phyloP scores from a whole-genome alignment of 2,329 filamentous ascomycete genomes.

The Hymenoscyphus linearis region DNA sequence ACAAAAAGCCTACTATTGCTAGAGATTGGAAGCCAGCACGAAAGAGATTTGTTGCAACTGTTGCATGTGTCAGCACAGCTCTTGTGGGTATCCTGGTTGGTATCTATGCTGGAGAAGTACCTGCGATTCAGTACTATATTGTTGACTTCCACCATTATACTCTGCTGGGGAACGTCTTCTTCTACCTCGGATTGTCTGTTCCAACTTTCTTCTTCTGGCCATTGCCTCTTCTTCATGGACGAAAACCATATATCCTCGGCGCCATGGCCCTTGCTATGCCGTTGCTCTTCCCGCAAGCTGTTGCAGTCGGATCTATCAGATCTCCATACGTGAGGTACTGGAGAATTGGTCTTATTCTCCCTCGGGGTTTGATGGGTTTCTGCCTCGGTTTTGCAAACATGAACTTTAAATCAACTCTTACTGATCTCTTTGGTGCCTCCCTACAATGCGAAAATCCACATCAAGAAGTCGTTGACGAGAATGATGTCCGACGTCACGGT shows the following conservation, averaged over 20 bases:
- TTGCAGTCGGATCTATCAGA: slow-evolving; percentile 54
- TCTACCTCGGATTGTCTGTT: slow-evolving; percentile 66
- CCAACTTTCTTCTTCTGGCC: slow-evolving; percentile 70
- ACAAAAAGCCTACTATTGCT: slow-evolving; percentile 60
- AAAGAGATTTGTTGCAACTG: slow-evolving; percentile 63
- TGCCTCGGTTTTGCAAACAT: slow-evolving; percentile 71
- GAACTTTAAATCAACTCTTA: slow-evolving; percentile 66
- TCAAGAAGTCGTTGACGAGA: slow-evolving; percentile 61
- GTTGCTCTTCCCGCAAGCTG: slow-evolving; percentile 69
- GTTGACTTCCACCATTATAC: slow-evolving; percentile 62
- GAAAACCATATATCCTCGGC: slow-evolving; percentile 70
- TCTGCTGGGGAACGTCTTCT: slow-evolving; percentile 67
- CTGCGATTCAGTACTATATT: slow-evolving; percentile 73
- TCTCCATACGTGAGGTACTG: slow-evolving; percentile 52
- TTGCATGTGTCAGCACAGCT: slow-evolving; percentile 69
- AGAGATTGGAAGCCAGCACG: slow-evolving; percentile 64
- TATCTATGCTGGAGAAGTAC: slow-evolving; percentile 72
- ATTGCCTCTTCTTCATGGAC: slow-evolving; percentile 66
- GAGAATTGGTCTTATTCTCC: slow-evolving; percentile 55
- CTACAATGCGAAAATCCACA: slow-evolving; percentile 68
- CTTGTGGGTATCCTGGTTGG: slow-evolving; percentile 66
- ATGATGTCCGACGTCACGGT: slow-evolving; percentile 68
- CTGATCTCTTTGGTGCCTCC: slow-evolving; percentile 72
- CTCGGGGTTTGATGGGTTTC: slow-evolving; percentile 61
- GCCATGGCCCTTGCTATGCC: slow-evolving; percentile 66